These are phyloP conservation scores for Urochloa ruziziensis DNA, from an alignment of 176 grass and related monocot species.

Conservation along the genomic window DNA sequence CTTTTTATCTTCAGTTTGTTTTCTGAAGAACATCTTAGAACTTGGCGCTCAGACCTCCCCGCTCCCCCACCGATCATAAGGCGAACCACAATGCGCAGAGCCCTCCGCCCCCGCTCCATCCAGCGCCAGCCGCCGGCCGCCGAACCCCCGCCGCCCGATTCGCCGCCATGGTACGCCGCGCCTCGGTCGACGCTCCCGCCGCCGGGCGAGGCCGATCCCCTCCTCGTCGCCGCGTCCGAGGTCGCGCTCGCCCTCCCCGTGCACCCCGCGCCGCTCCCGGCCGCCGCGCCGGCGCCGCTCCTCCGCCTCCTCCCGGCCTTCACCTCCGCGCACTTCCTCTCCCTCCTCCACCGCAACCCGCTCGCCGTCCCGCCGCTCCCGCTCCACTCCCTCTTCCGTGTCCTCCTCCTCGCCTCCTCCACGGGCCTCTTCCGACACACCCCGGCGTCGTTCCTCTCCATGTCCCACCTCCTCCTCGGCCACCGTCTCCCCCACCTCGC, in stretches of 20 bases:
- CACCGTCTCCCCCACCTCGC: conserved; percentile 41
- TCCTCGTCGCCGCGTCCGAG: conserved; percentile 53
- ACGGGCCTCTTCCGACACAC: conserved; percentile 56
- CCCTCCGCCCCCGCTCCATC: not conserved
- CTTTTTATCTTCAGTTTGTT: not conserved
- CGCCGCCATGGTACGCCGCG: conserved; percentile 56
- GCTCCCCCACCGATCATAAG: not conserved
- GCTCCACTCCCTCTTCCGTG: conserved; percentile 60
- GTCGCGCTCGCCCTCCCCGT: conserved; percentile 41
- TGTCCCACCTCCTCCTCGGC: conserved; percentile 44
- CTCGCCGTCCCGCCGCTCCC: conserved; percentile 46
- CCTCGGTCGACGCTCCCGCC: conserved; percentile 14
- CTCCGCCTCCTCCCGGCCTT: conserved; percentile 49
- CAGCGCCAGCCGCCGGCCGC: not conserved
- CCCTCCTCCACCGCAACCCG: conserved; percentile 47
- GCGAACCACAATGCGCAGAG: conserved; percentile 30
- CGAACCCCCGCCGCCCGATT: not conserved
- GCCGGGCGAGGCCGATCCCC: conserved; percentile 4
- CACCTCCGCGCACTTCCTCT: conserved; percentile 50
- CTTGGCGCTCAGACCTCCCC: conserved; percentile 30
- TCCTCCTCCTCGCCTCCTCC: conserved; percentile 47
- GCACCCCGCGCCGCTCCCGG: conserved; percentile 30
- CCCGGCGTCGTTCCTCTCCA: conserved; percentile 65
- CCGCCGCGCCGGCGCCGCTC: conserved; percentile 36
- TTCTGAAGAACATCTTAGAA: not conserved